phyloP scores from a whole-genome alignment of 2,329 filamentous ascomycete genomes.

The Hortaea werneckii region DNA sequence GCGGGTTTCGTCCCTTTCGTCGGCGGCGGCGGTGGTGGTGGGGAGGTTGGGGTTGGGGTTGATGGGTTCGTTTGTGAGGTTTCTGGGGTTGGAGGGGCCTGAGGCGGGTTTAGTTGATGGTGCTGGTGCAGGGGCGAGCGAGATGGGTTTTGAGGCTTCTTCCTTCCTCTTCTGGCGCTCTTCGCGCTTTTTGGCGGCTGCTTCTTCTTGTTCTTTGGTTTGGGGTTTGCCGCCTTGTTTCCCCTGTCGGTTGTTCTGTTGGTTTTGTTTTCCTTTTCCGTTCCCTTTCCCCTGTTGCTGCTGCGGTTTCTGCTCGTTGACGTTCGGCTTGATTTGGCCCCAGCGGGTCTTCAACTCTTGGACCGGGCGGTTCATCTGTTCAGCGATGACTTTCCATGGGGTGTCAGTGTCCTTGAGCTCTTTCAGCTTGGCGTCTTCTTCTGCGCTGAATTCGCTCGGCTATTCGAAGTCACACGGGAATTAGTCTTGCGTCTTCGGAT shows the following conservation, averaged over 20 bases:
- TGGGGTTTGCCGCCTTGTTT: slow-evolving; percentile 2
- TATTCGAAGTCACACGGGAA: background rate
- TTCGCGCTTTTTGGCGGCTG: background rate
- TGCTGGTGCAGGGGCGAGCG: no score
- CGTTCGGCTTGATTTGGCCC: slow-evolving; percentile 24
- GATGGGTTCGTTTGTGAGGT: background rate
- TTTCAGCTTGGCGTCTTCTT: slow-evolving; percentile 33
- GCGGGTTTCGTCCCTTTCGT: slow-evolving; percentile 11
- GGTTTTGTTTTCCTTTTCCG: slow-evolving; percentile 11
- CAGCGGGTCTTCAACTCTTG: slow-evolving; percentile 20
- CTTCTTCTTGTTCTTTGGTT: slow-evolving; percentile 3
- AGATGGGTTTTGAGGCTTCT: background rate
- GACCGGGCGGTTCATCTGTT: slow-evolving; percentile 20
- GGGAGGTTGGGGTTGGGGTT: no score
- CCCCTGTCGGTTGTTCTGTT: slow-evolving; percentile 12
- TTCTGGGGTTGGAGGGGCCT: slow-evolving; percentile 6
- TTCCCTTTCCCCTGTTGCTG: slow-evolving; percentile 8
- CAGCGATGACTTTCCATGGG: slow-evolving; percentile 24
- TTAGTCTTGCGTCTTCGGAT: background rate
- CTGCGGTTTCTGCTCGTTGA: slow-evolving; percentile 4
- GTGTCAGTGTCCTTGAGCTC: slow-evolving; percentile 24
- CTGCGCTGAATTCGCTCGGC: slow-evolving; percentile 6
- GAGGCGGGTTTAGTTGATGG: slow-evolving; percentile 7
- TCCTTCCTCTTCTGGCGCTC: slow-evolving; percentile 2
- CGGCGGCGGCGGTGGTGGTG: background rate